Evolutionary conservation across 139 green algal species (phyloP), one percentile per base, ranked within the genome.

Genomic region (Medakamo hakoo): DNA sequence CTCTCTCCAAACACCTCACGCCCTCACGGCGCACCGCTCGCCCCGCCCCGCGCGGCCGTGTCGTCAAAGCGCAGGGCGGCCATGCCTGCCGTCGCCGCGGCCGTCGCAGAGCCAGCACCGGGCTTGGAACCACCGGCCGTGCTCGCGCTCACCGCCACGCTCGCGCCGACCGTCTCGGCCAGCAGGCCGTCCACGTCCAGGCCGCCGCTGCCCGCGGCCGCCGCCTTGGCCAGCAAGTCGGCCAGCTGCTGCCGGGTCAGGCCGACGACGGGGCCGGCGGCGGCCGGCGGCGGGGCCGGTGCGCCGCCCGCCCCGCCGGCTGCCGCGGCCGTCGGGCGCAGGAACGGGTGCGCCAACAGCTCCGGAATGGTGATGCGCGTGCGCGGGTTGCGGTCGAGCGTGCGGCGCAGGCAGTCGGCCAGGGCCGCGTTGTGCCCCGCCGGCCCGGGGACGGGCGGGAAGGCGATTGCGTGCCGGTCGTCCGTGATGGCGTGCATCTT

Each of bases 401-500:
- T 97, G 58, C 76, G 72, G 27, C 62, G 69, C 55, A 96, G 88
- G 55, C 77, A 73, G 68, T 95, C 82, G 48, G 85, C 60, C 55
- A 92, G 71, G 4, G 69, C 68, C 0, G 69, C 63, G 52, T 79
- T 69, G 0, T 65, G 63, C n/a, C n/a, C n/a, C n/a, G n/a, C n/a
- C 5, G 71, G 59, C 67, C 93, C 91, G 40, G 27, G 32, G 18
- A 91, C 60, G 28, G 78, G 62, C 4, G 80, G 76, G 59, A 89
- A 89, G 22, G 66, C 28, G 58, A 90, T 83, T 40, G 60, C 60
- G 77, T 90, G 76, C 27, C 69, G 60, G 0, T 73, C 49, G 75
- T 93, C 79, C 30, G 80, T 91, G 80, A 95, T 94, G 57, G 87
- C 88, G 65, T 94, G 86, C 75, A 96, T 88, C 83, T 97, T 97